Conservation (phyloP, 192 early-diverging fungal genomes). For the Diversispora eburnea region DNA sequence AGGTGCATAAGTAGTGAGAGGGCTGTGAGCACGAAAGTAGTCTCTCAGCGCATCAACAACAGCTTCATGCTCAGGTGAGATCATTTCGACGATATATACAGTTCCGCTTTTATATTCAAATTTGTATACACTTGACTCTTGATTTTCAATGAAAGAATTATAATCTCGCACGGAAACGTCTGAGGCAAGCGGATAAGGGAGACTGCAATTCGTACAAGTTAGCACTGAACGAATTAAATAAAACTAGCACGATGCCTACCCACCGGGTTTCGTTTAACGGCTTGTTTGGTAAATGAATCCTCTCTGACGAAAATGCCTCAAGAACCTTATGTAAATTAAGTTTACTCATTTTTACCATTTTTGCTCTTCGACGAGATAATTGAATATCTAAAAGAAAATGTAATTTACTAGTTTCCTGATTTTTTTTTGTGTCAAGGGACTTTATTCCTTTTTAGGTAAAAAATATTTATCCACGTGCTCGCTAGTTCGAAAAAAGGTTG, state of each 20-base stretch:
- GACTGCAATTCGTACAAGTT: slow-evolving; percentile 21
- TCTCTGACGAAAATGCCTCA: slow-evolving; percentile 11
- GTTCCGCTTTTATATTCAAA: slow-evolving; percentile 19
- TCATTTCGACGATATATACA: slow-evolving; percentile 20
- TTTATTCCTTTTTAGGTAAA: too few relatives aligned
- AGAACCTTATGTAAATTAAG: background rate
- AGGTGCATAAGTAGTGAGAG: background rate
- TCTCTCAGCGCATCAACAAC: background rate
- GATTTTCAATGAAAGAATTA: slow-evolving; percentile 16
- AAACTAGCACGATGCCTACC: slow-evolving; percentile 18
- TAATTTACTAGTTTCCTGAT: too few relatives aligned
- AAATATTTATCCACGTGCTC: too few relatives aligned
- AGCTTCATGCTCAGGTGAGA: slow-evolving; percentile 11
- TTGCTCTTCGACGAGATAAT: too few relatives aligned
- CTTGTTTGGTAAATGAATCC: background rate
- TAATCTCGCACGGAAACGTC: slow-evolving; percentile 7
- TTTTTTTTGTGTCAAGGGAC: too few relatives aligned
- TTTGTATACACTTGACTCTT: slow-evolving; percentile 18
- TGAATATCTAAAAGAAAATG: too few relatives aligned
- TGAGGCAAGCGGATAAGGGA: slow-evolving; percentile 22
- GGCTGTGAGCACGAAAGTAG: background rate
- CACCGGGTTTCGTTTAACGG: slow-evolving; percentile 9
- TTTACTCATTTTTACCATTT: too few relatives aligned
- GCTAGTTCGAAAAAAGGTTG: too few relatives aligned
- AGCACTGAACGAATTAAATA: background rate